Evolutionary conservation across 495 filamentous ascomycete species (phyloP), one percentile per base, ranked within the genome.

Genomic region (Jackrogersella minutella): DNA sequence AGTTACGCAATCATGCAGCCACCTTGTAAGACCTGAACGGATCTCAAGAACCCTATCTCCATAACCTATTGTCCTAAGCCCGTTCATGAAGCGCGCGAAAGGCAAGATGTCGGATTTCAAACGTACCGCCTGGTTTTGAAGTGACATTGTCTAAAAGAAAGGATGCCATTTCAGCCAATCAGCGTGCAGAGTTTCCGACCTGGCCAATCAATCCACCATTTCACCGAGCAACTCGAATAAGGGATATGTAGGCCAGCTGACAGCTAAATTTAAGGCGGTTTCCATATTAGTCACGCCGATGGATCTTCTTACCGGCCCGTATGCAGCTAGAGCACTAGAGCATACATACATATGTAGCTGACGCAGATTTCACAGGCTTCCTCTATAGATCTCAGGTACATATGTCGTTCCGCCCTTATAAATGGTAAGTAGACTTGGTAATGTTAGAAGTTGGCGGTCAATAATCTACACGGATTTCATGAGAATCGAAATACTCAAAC

Each of bases 131-230:
- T 4, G 16, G 24, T 17, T 19, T 33, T 22, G 31, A 17, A 13
- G 17, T 28, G 17, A 22, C 16, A 36, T 22, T 30, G 17, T 31
- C 40, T 40, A 10, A 31, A 14, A 53, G 17, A 11, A 11, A 9
- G 9, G 8, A 4, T 6, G 9, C 2, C 1, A 21, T 10, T 14
- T 40, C 17, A 33, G 16, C 64, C 64, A 68, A 68, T 68, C 52
- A 68, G 39, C 30, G 22, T 11, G 1, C 58, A 68, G 46, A 40
- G 58, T 62, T 68, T 68, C 64, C 64, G 64, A 68, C 58, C 64
- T 58, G 30, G 10, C 64, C 58, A 62, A 68, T 68, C 44, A 53
- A 26, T 36, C 14, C 28, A 4, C 1, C 21, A 52, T 33, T 46
- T 44, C 62, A 62, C 58, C 28, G 44, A 43, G 46, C 10, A 36